phyloP scores from a whole-genome alignment of 257 asterid species.

The Linderniella brevidens region DNA sequence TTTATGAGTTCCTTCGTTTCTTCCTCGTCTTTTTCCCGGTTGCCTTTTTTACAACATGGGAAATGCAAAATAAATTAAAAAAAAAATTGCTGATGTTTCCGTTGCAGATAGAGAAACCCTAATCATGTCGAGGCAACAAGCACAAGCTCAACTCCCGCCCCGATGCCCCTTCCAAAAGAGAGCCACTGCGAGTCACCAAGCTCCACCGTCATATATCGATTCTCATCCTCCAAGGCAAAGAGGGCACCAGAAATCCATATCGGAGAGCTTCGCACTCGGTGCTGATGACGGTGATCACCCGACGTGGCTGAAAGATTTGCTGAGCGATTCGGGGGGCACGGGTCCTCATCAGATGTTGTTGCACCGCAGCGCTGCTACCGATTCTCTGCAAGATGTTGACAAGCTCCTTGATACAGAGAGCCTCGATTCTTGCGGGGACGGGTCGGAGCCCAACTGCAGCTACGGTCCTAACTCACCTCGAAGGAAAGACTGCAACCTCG shows the following conservation, averaged over 20 bases:
- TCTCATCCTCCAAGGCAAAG: conserved; percentile 11
- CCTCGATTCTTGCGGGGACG: conserved; percentile 23
- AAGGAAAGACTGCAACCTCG: conserved; percentile 30
- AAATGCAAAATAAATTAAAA: no score
- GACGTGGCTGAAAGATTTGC: conserved; percentile 54
- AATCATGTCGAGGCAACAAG: conserved; percentile 38
- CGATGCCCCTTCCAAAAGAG: conserved; percentile 78
- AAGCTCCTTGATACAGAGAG: conserved; percentile 18
- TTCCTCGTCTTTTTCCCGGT: no score
- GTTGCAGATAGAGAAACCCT: no score
- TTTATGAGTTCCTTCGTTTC: no score
- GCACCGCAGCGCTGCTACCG: conserved; percentile 48
- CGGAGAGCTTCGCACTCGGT: conserved; percentile 31
- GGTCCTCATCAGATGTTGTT: conserved; percentile 15
- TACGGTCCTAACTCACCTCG: conserved; percentile 88
- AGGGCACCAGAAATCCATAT: conserved; percentile 23
- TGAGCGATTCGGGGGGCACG: conserved; percentile 40
- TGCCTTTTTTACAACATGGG: no score
- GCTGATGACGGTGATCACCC: conserved; percentile 28
- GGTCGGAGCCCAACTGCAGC: conserved; percentile 30
- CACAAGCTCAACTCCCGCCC: conserved; percentile 59
- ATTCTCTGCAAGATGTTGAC: conserved; percentile 26
- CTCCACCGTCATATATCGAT: conserved; percentile 13
- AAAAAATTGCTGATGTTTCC: no score
- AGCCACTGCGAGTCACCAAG: conserved; percentile 11